Percentiles rank a stretch among this genome's conserved stretches.
Evolutionary conservation across 169 alveolate species (phyloP).

Genomic region (Theileria parva): DNA sequence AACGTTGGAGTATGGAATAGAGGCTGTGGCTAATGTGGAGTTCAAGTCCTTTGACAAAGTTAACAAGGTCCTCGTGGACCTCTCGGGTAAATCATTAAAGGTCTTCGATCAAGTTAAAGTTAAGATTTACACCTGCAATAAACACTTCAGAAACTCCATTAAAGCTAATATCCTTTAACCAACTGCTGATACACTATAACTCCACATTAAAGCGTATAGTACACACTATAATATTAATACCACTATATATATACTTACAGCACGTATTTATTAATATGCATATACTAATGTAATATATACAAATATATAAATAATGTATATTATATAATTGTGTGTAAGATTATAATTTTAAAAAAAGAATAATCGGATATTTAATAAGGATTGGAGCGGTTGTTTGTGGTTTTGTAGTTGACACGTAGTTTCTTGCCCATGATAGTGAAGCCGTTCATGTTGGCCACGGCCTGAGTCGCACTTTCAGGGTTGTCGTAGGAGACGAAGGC

Average conservation of each 20-base stretch:
- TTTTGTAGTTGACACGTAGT: slow-evolving; percentile 83
- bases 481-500: slow-evolving; percentile 89
- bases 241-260: neutral
- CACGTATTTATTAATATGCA: neutral
- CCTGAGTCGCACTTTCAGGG: slow-evolving; percentile 86
- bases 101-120: slow-evolving; percentile 68
- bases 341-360: slow-evolving; percentile 3
- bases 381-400: neutral
- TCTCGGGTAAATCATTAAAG: slow-evolving; percentile 36
- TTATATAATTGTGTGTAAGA: neutral
- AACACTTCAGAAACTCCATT: slow-evolving; percentile 68
- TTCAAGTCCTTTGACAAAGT: slow-evolving; percentile 46
- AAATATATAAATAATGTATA: neutral
- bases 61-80: slow-evolving; percentile 43
- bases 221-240: neutral
- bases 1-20: slow-evolving; percentile 35
- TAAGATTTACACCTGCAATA: slow-evolving; percentile 56
- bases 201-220: neutral
- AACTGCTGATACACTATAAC: neutral
- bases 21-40: slow-evolving; percentile 58
- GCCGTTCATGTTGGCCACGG: slow-evolving; percentile 87
- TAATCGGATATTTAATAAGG: neutral
- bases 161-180: slow-evolving; percentile 56
- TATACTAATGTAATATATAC: neutral
- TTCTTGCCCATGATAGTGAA: slow-evolving; percentile 82